Percentiles rank a stretch among this genome's conserved stretches.
Evolutionary conservation across 345 rosid genomes (phyloP).

Genomic region (Pistacia vera): DNA sequence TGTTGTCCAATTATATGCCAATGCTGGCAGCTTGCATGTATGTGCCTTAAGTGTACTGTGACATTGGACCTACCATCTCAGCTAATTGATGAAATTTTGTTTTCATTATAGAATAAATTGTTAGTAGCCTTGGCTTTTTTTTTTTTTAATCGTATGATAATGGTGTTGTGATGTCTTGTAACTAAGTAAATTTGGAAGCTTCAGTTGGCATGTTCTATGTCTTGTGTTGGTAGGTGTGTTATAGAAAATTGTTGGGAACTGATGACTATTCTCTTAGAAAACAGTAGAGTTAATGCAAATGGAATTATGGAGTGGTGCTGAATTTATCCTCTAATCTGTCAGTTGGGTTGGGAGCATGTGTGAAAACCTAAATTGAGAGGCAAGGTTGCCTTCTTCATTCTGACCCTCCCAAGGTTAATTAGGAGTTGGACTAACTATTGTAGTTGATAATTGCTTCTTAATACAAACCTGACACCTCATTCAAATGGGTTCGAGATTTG

Average conservation of each 20-base stretch:
- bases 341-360: neutral
- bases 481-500: too few species aligned
- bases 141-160: neutral
- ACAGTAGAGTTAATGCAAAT: neutral
- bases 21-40: neutral
- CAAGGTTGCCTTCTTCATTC: neutral
- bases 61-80: neutral
- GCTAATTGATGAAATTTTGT: neutral
- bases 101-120: neutral
- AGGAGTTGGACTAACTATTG: too few species aligned
- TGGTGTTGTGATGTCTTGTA: neutral
- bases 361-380: neutral
- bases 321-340: neutral
- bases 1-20: neutral
- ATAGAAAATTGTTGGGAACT: neutral
- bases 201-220: neutral
- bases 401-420: neutral
- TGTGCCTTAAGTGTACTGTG: neutral
- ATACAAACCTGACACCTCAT: too few species aligned
- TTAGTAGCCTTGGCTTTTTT: neutral
- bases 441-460: too few species aligned
- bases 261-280: neutral
- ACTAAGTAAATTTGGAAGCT: neutral
- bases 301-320: neutral
- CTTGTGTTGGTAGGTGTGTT: neutral